These are phyloP conservation scores for Solanum lycopersicoides DNA, from an alignment of 257 asterid genomes.

Conservation along the genomic window DNA sequence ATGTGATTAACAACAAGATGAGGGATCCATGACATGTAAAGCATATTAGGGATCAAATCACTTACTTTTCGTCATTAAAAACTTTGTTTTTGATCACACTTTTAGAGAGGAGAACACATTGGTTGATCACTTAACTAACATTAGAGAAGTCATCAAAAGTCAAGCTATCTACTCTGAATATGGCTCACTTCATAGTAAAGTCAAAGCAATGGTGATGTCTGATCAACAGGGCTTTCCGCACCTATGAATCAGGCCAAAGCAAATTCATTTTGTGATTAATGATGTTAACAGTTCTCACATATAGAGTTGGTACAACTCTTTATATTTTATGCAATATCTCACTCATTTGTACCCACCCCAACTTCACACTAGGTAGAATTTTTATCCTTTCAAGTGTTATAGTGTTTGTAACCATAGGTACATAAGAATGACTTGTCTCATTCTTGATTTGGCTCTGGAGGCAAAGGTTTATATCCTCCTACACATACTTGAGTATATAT, in stretches of 20 bases:
- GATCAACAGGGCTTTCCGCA: not conserved
- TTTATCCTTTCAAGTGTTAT: not conserved
- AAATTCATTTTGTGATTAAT: not conserved
- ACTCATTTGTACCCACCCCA: not conserved
- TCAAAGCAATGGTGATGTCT: not conserved
- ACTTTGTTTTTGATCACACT: too few species aligned
- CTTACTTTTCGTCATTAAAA: too few species aligned
- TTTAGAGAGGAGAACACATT: too few species aligned
- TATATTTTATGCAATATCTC: too few species aligned
- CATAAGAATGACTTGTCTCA: not conserved
- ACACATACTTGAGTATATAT: too few species aligned
- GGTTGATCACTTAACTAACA: too few species aligned
- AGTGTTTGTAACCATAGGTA: not conserved
- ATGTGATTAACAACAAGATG: too few species aligned
- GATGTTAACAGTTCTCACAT: not conserved
- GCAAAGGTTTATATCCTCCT: not conserved
- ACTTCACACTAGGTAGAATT: not conserved
- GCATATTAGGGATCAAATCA: too few species aligned
- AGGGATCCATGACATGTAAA: too few species aligned
- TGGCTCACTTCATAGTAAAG: not conserved
- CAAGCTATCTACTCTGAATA: not conserved
- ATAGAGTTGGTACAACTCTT: not conserved
- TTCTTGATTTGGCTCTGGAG: not conserved
- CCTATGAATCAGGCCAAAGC: not conserved
- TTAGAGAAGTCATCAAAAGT: too few species aligned